Base-by-base conservation (phyloP, 2,329 filamentous ascomycete genomes). In the Sporothrix variecibatus region DNA sequence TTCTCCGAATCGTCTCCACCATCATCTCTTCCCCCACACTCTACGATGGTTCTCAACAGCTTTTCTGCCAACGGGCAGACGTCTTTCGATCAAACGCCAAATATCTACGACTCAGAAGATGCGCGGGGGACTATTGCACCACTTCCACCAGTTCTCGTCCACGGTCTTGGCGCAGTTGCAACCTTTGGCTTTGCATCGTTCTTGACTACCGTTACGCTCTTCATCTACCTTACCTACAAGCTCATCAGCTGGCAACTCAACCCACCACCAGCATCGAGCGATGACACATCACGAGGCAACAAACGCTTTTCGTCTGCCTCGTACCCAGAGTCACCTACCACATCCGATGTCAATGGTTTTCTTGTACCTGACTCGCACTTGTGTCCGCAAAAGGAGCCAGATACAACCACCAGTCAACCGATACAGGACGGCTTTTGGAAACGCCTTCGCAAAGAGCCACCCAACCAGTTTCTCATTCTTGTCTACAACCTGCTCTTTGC, bases 401-500 rank as follows among this genome's bases (percentile, higher is more conserved):
- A 67, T 15, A 7, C 11, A 72, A 60, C 15, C 46, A 15, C 26
- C n/a, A 5, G 60, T 58, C 23, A 46, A 34, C 49, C 3, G 2
- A 17, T 31, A 1, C 73, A 70, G 40, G 74, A 77, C 28, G 53
- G 71, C 11, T 74, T 80, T 46, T 75, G 76, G 40, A 64, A 75
- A n/a, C 77, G 78, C 15, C 70, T 79, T 34, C 77, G 79, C 70
- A 80, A 79, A 53, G 81, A 82, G 26, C 82, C 84, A 6, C 86
- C 86, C 0, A 93, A 92, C 76, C 91, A 93, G 80, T 92, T 93
- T 78, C 85, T 93, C 38, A 83, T 93, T 0, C 84, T 93, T 4
- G 91, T 93, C 74, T 88, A 92, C 79, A 93, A 93, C 79, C 86
- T 93, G 0, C 83, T 93, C 5, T 81, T 92, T 28, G 91, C 91